A percentile compares a stretch with the other conserved stretches of the same genome.
Evolutionary conservation across 306 rosid species (phyloP).

Genomic region (Quercus mongolica): DNA sequence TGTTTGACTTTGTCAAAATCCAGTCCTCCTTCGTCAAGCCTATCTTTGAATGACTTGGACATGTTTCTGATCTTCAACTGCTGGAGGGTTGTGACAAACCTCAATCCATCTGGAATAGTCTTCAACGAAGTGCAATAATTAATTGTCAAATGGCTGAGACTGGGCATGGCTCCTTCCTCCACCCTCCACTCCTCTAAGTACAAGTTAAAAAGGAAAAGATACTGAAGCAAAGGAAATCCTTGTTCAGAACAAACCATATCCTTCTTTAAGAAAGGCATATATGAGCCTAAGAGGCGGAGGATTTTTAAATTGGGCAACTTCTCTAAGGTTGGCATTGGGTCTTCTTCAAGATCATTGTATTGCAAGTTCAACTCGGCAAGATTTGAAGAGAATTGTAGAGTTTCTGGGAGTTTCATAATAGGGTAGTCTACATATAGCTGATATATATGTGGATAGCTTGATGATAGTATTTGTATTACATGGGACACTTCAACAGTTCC

Average conservation of each 20-base stretch:
- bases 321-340: slow-evolving; percentile 22
- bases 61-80: slow-evolving; percentile 32
- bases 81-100: slow-evolving; percentile 27
- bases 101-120: slow-evolving; percentile 50
- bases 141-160: slow-evolving; percentile 34
- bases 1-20: slow-evolving; percentile 48
- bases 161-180: slow-evolving; percentile 43
- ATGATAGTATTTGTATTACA: no score
- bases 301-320: slow-evolving; percentile 43
- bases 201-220: slow-evolving; percentile 20
- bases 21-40: slow-evolving; percentile 39
- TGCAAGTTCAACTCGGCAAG: fast-evolving
- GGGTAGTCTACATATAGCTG: fast-evolving
- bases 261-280: slow-evolving; percentile 17
- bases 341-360: fast-evolving
- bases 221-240: slow-evolving; percentile 45
- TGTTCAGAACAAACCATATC: slow-evolving; percentile 19
- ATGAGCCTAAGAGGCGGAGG: slow-evolving; percentile 27
- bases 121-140: slow-evolving; percentile 9
- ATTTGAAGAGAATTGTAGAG: no score
- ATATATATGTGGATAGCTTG: no score
- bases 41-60: slow-evolving; percentile 23
- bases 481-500: background rate
- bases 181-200: slow-evolving; percentile 44
- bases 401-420: no score